These are phyloP conservation scores for Pestalotiopsis fici DNA, from an alignment of 2,329 filamentous ascomycete genomes.

Conservation along the genomic window DNA sequence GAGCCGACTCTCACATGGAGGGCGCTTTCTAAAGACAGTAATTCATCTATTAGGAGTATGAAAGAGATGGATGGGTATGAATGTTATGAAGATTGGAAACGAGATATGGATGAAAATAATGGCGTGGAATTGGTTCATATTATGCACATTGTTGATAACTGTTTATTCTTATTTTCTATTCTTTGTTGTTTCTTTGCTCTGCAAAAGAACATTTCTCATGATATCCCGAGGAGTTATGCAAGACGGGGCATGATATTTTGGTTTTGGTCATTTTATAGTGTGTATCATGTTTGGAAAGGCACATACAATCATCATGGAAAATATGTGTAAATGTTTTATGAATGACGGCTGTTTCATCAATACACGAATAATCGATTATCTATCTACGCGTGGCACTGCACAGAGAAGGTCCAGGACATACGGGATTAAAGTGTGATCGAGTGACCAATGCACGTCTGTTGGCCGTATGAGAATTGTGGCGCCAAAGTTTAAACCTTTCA, in stretches of 20 bases:
- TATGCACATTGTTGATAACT: neutral
- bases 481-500: neutral
- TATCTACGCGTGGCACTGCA: neutral
- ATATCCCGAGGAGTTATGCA: constrained; percentile 3
- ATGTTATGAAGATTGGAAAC: neutral
- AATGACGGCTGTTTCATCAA: neutral
- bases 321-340: neutral
- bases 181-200: neutral
- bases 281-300: neutral
- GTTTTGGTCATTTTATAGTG: neutral
- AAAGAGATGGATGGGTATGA: neutral
- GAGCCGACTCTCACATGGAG: neutral
- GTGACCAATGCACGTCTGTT: neutral
- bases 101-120: neutral
- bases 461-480: neutral
- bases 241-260: neutral
- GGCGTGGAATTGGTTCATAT: neutral
- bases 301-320: neutral
- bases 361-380: neutral
- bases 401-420: neutral
- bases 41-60: neutral
- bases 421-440: neutral
- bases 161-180: neutral
- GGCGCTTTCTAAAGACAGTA: neutral
- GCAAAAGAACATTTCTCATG: neutral